These are phyloP conservation scores for Heliamphora exappendiculata DNA, from an alignment of 148 eudicot genomes.

Conservation along the genomic window DNA sequence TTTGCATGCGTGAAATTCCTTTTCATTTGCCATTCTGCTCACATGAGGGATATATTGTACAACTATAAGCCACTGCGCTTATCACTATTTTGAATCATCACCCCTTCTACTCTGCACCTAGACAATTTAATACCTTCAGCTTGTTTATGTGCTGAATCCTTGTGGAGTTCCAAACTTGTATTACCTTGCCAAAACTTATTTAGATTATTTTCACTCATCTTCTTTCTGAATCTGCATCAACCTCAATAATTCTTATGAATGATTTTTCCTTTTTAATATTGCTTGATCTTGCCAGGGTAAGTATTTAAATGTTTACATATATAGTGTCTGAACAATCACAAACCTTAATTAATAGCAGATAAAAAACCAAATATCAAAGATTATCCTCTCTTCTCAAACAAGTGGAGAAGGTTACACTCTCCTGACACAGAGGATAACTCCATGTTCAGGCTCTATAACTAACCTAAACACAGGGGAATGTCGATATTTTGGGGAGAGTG, in stretches of 20 bases:
- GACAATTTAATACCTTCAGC: background rate
- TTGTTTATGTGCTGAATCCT: background rate
- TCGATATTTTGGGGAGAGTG: constrained; percentile 41
- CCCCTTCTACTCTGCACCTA: background rate
- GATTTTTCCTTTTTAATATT: background rate
- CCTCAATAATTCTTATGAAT: background rate
- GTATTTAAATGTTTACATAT: background rate
- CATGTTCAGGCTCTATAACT: constrained; percentile 40
- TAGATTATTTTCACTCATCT: background rate
- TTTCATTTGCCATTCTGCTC: background rate
- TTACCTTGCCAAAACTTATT: background rate
- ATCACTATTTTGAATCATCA: background rate
- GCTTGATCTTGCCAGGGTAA: background rate
- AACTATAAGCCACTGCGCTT: background rate
- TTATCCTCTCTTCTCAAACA: background rate
- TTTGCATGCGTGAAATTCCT: background rate
- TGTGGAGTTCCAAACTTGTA: background rate
- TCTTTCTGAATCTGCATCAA: background rate
- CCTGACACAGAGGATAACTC: constrained; percentile 23
- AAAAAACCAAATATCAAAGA: background rate
- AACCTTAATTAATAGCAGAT: background rate
- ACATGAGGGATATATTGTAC: background rate
- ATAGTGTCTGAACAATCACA: background rate
- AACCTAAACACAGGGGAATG: constrained; percentile 36
- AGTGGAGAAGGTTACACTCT: constrained; percentile 17